Evolutionary conservation across 192 early-diverging fungal genomes (phyloP).

Genomic region (Mortierella claussenii): DNA sequence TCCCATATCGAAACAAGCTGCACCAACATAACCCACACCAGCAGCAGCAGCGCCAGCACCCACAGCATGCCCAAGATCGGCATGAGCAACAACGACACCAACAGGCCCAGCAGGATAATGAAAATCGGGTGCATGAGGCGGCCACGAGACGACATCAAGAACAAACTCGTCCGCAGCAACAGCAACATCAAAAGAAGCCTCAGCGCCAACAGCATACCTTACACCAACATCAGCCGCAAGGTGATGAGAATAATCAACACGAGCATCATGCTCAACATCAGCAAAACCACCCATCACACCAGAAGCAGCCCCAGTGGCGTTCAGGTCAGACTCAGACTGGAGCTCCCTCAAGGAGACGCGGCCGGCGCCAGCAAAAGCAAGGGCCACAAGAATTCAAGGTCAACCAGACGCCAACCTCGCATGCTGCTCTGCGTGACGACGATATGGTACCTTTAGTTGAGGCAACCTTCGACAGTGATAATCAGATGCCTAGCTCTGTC

Average conservation of each 20-base stretch:
- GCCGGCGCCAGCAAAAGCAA: conserved; percentile 1
- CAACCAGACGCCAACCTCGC: background rate
- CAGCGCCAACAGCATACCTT: background rate
- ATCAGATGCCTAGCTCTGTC: background rate
- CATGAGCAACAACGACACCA: background rate
- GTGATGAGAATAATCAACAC: background rate
- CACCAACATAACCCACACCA: background rate
- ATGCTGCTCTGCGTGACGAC: background rate
- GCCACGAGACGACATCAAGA: too few species aligned
- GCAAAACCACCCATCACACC: background rate
- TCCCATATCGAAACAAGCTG: background rate
- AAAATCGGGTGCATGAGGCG: too few species aligned
- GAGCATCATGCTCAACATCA: conserved; percentile 3
- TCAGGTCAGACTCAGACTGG: background rate
- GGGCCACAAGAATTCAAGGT: background rate
- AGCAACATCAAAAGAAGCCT: background rate
- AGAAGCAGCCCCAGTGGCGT: background rate
- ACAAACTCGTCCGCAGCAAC: too few species aligned
- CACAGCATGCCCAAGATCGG: background rate
- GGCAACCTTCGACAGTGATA: background rate
- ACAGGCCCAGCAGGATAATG: too few species aligned
- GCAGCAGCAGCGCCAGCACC: conserved; percentile 1
- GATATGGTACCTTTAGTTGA: background rate
- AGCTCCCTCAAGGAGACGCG: background rate
- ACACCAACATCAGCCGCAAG: background rate